Percentiles rank a stretch among this genome's conserved stretches.
phyloP scores from a whole-genome alignment of 2,329 filamentous ascomycete genomes.

The Aspergillus sp. region DNA sequence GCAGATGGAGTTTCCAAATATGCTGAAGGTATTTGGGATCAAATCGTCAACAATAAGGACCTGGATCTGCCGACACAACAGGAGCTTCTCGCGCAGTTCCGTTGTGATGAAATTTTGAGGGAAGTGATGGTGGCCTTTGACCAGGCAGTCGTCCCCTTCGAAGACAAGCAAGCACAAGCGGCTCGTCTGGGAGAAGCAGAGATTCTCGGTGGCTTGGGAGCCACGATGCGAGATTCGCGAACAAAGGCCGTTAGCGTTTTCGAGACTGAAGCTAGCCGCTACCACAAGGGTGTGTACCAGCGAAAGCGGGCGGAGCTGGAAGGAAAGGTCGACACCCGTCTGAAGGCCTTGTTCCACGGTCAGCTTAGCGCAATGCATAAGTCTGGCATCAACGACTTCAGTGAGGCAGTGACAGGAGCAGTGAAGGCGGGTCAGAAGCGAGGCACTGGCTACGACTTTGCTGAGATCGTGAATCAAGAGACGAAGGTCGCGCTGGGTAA shows the following conservation, averaged over 20 bases:
- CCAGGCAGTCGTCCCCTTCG: conserved; percentile 69
- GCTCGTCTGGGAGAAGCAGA: conserved; percentile 63
- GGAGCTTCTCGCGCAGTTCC: conserved; percentile 91
- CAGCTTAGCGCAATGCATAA: conserved; percentile 87
- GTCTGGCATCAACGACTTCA: conserved; percentile 74
- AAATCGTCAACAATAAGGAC: conserved; percentile 98
- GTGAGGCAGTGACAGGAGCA: conserved; percentile 73
- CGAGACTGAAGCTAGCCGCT: conserved; percentile 81
- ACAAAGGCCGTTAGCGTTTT: conserved; percentile 73
- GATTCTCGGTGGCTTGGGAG: conserved; percentile 69
- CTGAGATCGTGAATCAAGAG: conserved; percentile 79
- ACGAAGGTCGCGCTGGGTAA: conserved; percentile 67
- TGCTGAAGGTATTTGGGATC: conserved; percentile 91
- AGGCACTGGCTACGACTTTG: conserved; percentile 85
- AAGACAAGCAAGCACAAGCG: conserved; percentile 74
- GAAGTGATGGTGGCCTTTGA: conserved; percentile 85
- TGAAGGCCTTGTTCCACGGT: conserved; percentile 82
- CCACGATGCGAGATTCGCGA: conserved; percentile 64
- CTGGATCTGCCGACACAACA: conserved; percentile 94
- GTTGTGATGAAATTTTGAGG: conserved; percentile 91
- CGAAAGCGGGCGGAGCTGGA: conserved; percentile 81
- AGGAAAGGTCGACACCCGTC: conserved; percentile 74
- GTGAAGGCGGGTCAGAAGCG: conserved; percentile 93
- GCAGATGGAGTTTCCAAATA: conserved; percentile 96
- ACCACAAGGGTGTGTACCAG: conserved; percentile 91